Conservation (phyloP, 495 filamentous ascomycete genomes). For the Daldinia loculata region DNA sequence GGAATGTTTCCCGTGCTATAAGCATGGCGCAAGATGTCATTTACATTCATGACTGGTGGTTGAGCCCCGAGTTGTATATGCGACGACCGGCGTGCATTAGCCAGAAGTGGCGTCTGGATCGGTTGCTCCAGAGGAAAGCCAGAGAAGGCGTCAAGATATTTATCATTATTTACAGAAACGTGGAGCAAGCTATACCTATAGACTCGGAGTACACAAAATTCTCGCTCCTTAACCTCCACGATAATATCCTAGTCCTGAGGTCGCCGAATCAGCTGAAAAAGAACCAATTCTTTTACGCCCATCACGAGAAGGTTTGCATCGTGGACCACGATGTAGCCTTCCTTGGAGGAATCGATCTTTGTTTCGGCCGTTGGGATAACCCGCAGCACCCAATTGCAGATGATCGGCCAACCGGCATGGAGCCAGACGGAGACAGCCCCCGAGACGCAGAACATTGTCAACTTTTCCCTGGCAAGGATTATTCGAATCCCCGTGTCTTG, state of each 20-base stretch:
- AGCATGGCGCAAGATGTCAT: slow-evolving; percentile 98
- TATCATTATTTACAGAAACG: slow-evolving; percentile 97
- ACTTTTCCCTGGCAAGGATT: slow-evolving; percentile 97
- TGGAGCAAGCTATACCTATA: slow-evolving; percentile 96
- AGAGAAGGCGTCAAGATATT: slow-evolving; percentile 97
- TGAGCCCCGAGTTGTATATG: slow-evolving; percentile 97
- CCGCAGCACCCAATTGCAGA: slow-evolving; percentile 90
- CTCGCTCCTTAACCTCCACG: slow-evolving; percentile 93
- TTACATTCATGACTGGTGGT: slow-evolving; percentile 99
- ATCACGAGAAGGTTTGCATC: slow-evolving; percentile 96
- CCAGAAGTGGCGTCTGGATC: slow-evolving; percentile 97
- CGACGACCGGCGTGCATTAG: slow-evolving; percentile 93
- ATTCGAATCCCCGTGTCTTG: slow-evolving; percentile 93
- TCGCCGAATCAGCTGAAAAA: slow-evolving; percentile 98
- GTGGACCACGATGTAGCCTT: slow-evolving; percentile 98
- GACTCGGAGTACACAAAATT: slow-evolving; percentile 99
- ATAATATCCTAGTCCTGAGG: slow-evolving; percentile 94
- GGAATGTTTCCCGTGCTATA: slow-evolving; percentile 96
- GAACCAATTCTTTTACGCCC: slow-evolving; percentile 99
- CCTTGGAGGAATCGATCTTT: slow-evolving; percentile 94
- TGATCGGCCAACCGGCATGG: slow-evolving; percentile 95
- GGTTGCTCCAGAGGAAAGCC: slow-evolving; percentile 92
- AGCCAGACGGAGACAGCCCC: slow-evolving; percentile 71
- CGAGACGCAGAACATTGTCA: slow-evolving; percentile 96
- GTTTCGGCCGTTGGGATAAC: slow-evolving; percentile 97